phyloP scores from a whole-genome alignment of 2,329 filamentous ascomycete species.

The Aspergillus awamori region DNA sequence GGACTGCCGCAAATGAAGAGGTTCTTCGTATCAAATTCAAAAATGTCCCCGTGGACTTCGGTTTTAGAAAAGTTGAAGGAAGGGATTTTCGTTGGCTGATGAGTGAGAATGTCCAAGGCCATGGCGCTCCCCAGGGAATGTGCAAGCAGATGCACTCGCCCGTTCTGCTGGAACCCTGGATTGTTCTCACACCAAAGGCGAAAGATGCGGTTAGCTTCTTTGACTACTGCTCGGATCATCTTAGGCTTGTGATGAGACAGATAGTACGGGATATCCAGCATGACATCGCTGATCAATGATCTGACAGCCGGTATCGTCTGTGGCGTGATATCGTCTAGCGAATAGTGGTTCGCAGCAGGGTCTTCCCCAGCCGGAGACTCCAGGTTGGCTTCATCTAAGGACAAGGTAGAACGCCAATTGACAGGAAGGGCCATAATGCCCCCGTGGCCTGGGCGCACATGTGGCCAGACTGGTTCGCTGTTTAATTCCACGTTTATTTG shows the following conservation, averaged over 20 bases:
- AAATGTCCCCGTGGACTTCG: slow-evolving; percentile 58
- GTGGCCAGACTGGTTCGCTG: slow-evolving; percentile 70
- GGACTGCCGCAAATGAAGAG: slow-evolving; percentile 90
- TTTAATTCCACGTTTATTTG: slow-evolving; percentile 83
- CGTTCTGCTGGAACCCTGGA: slow-evolving; percentile 75
- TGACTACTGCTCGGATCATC: slow-evolving; percentile 87
- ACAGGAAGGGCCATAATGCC: slow-evolving; percentile 93
- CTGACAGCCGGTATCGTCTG: slow-evolving; percentile 89
- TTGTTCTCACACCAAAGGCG: slow-evolving; percentile 94
- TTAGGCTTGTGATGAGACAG: slow-evolving; percentile 93
- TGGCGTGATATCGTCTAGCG: slow-evolving; percentile 87
- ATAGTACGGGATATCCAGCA: slow-evolving; percentile 98
- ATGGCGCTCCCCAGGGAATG: slow-evolving; percentile 95
- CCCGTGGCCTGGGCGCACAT: slow-evolving; percentile 75
- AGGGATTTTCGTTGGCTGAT: slow-evolving; percentile 76
- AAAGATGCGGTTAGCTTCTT: slow-evolving; percentile 94
- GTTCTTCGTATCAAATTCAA: slow-evolving; percentile 90
- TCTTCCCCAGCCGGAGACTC: slow-evolving; percentile 57
- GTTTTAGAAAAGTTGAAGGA: slow-evolving; percentile 43
- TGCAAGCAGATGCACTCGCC: slow-evolving; percentile 87
- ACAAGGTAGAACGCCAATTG: slow-evolving; percentile 89
- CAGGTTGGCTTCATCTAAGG: slow-evolving; percentile 77
- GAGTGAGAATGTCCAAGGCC: slow-evolving; percentile 86
- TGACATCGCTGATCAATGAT: slow-evolving; percentile 92
- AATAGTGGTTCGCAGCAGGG: slow-evolving; percentile 63